Evolutionary conservation across 116 monocot species (phyloP).

Genomic region (Cymodocea nodosa): DNA sequence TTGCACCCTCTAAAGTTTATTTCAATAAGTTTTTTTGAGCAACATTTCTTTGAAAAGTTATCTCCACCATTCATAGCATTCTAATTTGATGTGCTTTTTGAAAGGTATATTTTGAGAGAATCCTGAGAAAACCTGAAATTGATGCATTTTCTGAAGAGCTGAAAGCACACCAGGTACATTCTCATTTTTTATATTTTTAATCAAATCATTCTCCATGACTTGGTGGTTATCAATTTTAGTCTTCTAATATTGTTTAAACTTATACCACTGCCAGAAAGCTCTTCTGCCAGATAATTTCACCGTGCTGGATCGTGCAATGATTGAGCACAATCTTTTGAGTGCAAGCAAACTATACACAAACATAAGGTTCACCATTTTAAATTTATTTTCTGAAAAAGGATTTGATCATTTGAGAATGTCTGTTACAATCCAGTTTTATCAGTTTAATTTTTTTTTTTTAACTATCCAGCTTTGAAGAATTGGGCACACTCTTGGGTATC

Average conservation of each 20-base stretch:
- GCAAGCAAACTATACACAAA: constrained; percentile 96
- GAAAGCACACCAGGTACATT: constrained; percentile 70
- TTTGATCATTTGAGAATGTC: background rate
- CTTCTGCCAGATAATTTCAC: constrained; percentile 93
- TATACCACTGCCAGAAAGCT: constrained; percentile 61
- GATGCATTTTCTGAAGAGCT: constrained; percentile 97
- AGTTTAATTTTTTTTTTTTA: background rate
- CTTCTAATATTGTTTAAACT: background rate
- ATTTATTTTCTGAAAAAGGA: constrained; percentile 8
- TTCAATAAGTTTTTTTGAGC: too few relatives aligned
- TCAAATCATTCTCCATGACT: background rate
- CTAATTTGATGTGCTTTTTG: background rate
- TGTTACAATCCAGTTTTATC: too few relatives aligned
- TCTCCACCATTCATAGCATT: background rate
- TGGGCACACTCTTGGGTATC: constrained; percentile 80
- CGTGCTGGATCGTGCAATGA: constrained; percentile 95
- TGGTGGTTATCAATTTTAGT: background rate
- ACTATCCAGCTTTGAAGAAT: constrained; percentile 73
- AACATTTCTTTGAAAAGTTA: background rate
- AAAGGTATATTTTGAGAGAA: constrained; percentile 91
- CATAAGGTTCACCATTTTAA: constrained; percentile 62
- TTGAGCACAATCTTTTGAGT: constrained; percentile 98
- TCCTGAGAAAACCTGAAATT: constrained; percentile 92
- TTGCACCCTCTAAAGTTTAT: background rate
- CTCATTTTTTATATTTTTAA: background rate